Evolutionary conservation across 495 filamentous ascomycete species (phyloP), one percentile per base, ranked within the genome.

Genomic region (Aspergillus nanangensis): DNA sequence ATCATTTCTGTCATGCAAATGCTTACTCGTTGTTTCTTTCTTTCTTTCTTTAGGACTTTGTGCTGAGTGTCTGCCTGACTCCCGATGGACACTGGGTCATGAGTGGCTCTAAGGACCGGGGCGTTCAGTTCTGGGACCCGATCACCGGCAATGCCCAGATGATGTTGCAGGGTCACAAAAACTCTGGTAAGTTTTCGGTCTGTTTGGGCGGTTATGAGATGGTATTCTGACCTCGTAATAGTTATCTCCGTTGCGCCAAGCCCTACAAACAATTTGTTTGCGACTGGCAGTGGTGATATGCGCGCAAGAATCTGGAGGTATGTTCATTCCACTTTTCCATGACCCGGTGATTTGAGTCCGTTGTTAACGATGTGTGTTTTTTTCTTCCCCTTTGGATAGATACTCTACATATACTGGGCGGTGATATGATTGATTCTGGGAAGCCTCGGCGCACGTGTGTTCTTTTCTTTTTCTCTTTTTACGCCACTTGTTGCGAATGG

Each of bases 91-190:
- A 82, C 49, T 95, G 89, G 89, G 89, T 95, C 15, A 82, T 95
- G 66, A 93, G 88, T 51, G 90, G 89, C 19, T 92, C 87, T 25
- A 93, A 95, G 69, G 89, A 95, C 58, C 75, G 89, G 33, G 90
- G 89, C 31, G 89, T 95, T 15, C 90, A 93, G 63, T 94, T 95
- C 73, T 95, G 89, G 89, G 87, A 94, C 59, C 87, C 90, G 11
- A 78, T 83, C 56, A 93, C 86, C 37, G 90, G 89, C 10, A 83
- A 84, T 57, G 86, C 89, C 5, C 89, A 94, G 63, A 80, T 95
- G 68, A 93, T 92, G 88, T 79, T 94, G 41, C 89, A 94, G 64
- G 89, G 90, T 22, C 90, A 94, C 64, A 92, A 92, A 72, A 93
- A 94, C 69, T 90, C 87, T 23, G 80, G 80, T 84, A 58, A 58